Evolutionary conservation across 495 filamentous ascomycete genomes (phyloP).

Genomic region (Mycothermus thermophilus): DNA sequence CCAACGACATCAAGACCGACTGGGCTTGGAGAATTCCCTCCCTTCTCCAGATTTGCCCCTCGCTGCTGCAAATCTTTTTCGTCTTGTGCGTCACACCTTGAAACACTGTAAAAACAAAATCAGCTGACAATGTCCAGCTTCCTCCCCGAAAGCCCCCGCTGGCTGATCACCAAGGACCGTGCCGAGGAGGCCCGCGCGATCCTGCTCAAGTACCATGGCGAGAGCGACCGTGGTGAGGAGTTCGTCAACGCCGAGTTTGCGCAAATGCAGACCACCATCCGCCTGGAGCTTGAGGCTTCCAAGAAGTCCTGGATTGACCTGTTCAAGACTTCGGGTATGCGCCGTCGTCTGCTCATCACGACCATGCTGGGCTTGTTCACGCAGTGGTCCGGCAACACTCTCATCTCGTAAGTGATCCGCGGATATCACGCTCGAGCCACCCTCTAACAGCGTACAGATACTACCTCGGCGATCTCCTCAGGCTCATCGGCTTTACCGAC

Average conservation of each 20-base stretch:
- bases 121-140: constrained; percentile 16
- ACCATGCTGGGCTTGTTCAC: constrained; percentile 48
- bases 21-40: constrained; percentile 58
- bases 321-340: constrained; percentile 41
- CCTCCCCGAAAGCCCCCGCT: constrained; percentile 48
- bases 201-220: constrained; percentile 48
- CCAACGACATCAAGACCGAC: constrained; percentile 38
- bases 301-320: constrained; percentile 45
- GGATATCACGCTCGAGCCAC: too few species aligned
- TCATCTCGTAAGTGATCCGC: constrained; percentile 45
- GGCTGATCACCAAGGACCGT: constrained; percentile 43
- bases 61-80: constrained; percentile 42
- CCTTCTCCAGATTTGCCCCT: constrained; percentile 41
- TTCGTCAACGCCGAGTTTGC: constrained; percentile 45
- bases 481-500: constrained; percentile 36
- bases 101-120: too few species aligned
- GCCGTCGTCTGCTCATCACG: constrained; percentile 41
- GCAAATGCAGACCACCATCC: constrained; percentile 46
- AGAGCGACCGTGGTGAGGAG: constrained; percentile 40
- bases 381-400: constrained; percentile 51
- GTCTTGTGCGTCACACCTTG: constrained; percentile 22
- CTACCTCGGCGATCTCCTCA: constrained; percentile 39
- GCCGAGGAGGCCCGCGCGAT: constrained; percentile 45
- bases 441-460: too few species aligned
- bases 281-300: constrained; percentile 41